Evolutionary conservation across 169 alveolate genomes (phyloP), one percentile per base, ranked within the genome.

Genomic region (Cryptosporidium sp.): DNA sequence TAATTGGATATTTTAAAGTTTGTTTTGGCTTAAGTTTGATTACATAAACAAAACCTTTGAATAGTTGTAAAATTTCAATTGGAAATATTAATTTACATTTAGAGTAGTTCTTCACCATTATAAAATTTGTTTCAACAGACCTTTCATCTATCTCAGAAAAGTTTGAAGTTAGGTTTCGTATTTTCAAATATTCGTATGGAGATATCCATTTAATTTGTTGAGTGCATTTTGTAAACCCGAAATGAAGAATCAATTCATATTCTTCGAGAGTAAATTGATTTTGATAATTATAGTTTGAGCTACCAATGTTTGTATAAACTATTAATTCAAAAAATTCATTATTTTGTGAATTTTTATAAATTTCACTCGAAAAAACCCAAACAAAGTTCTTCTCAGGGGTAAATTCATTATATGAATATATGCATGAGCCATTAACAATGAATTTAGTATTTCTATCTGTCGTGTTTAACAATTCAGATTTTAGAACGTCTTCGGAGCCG

Each of bases 11-110:
- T 3, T 21, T 31, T 39, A 39, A 12, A 2, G 16, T 33, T 12
- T 45, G 12, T 33, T 80, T 65, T 41, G 65, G 35, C 26, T 31
- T 61, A 16, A 59, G 7, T 37, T 74, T 74, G 18, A 80, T 41
- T 45, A 80, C 89, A 62, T 61, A 80, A n/a, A 59, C 89, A 48
- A 80, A 43, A 16, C 80, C 89, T 65, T 59, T 43, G 23, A 80
- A 62, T 3, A 41, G 14, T 14, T 35, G n/a, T 23, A 65, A 43
- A 33, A 62, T 23, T 80, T 80, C 75, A 21, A 59, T 39, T 7
- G 80, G 75, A 26, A 80, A 39, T 43, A 9, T 43, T 29, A 80
- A 65, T 41, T 26, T 26, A n/a, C 89, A 80, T 21, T 5, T 41
- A 12, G 68, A 80, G 43, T 80, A 80, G 10, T 80, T 62, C 23